Conservation (phyloP, 2,329 filamentous ascomycete species). For the Aspergillus aculeatus region DNA sequence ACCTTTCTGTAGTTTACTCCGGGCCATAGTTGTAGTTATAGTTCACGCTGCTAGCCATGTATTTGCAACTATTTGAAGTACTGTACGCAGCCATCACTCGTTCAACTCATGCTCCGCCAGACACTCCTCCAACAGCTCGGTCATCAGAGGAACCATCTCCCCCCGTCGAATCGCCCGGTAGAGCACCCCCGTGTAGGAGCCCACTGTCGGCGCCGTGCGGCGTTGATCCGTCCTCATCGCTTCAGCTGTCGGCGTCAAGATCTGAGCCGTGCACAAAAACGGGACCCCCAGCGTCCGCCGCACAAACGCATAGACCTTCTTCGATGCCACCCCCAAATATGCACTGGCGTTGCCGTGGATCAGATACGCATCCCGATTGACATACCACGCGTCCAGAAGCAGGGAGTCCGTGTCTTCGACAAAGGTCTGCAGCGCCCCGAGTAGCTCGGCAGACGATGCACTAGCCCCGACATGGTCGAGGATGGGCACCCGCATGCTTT, state of each 20-base stretch:
- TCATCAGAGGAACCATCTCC: slow-evolving; percentile 1
- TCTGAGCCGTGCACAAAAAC: background rate
- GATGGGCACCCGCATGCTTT: background rate
- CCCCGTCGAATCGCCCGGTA: background rate
- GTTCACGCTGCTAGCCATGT: too few species aligned
- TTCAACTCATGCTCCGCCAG: background rate
- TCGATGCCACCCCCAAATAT: background rate
- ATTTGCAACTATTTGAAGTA: too few species aligned
- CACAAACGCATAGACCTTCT: slow-evolving; percentile 2
- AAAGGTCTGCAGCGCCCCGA: background rate
- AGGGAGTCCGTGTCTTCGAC: background rate
- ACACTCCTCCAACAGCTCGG: background rate
- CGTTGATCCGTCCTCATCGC: background rate
- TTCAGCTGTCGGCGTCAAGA: background rate
- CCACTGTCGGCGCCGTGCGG: background rate
- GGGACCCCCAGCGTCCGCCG: background rate
- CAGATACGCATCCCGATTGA: background rate
- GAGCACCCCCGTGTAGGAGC: background rate
- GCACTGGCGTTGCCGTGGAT: background rate
- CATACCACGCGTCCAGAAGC: background rate
- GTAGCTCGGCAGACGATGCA: background rate
- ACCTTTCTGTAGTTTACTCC: too few species aligned
- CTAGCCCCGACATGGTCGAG: background rate
- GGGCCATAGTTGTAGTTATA: too few species aligned
- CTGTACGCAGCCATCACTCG: too few species aligned